Evolutionary conservation across 129 eudicot genomes (phyloP).

Genomic region (Artemisia annua): DNA sequence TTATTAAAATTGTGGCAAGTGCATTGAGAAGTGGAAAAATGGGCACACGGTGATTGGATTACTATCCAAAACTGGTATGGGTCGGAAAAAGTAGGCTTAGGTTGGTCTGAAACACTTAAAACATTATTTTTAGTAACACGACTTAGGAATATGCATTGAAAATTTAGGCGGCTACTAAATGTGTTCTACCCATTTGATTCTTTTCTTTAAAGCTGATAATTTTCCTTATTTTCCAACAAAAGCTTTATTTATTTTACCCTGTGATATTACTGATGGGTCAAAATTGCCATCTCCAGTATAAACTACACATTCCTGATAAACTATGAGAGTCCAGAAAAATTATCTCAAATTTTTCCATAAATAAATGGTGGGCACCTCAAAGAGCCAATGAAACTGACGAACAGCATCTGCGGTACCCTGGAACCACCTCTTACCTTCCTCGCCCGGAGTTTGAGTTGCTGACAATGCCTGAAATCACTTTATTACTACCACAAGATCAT

Average conservation of each 20-base stretch:
- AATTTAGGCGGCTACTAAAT: too few relatives aligned
- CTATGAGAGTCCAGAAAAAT: neutral
- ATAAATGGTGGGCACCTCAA: conserved; percentile 54
- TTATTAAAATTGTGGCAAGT: neutral
- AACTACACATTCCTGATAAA: neutral
- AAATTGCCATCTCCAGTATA: neutral
- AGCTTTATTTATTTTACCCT: too few relatives aligned
- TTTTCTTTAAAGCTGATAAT: too few relatives aligned
- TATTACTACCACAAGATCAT: neutral
- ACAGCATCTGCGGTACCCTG: conserved; percentile 99
- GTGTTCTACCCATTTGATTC: too few relatives aligned
- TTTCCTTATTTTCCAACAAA: too few relatives aligned
- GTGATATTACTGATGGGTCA: too few relatives aligned
- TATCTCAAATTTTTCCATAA: neutral
- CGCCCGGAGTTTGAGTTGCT: conserved; percentile 98
- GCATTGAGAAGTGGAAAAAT: neutral
- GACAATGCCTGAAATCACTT: conserved; percentile 61
- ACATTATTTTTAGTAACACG: neutral
- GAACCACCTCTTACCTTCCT: conserved; percentile 86
- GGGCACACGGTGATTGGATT: neutral
- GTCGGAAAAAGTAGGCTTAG: neutral
- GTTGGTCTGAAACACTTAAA: neutral
- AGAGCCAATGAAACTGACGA: conserved; percentile 91
- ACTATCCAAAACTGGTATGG: neutral
- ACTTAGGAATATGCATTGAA: neutral